phyloP scores from a whole-genome alignment of 192 early-diverging fungal species.

The Coemansia sp. region DNA sequence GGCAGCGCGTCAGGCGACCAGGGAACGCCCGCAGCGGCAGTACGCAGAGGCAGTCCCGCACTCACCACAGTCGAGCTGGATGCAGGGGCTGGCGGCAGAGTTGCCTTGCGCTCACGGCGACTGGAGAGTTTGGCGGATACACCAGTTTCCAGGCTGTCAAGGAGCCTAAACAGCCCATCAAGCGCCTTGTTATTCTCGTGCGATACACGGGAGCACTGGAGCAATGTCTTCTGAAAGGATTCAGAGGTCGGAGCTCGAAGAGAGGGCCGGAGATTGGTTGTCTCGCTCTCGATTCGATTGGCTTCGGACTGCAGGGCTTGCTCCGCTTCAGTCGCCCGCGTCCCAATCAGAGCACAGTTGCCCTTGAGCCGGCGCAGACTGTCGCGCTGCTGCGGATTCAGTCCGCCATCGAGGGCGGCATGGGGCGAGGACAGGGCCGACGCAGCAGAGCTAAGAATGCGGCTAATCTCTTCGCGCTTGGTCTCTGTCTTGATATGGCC shows the following conservation, averaged over 20 bases:
- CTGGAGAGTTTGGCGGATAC: not conserved
- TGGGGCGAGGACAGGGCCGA: slow-evolving; percentile 17
- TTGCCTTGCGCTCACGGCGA: not conserved
- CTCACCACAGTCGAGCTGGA: not conserved
- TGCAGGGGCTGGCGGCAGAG: not conserved
- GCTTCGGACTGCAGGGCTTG: slow-evolving; percentile 23
- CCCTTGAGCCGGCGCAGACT: slow-evolving; percentile 33
- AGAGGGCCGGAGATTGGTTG: slow-evolving; percentile 13
- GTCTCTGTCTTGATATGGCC: slow-evolving; percentile 33
- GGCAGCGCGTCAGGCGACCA: slow-evolving; percentile 33
- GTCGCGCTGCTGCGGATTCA: slow-evolving; percentile 47
- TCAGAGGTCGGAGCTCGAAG: slow-evolving; percentile 39
- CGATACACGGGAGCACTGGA: slow-evolving; percentile 39
- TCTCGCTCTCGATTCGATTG: slow-evolving; percentile 13
- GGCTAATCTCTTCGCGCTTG: slow-evolving; percentile 36
- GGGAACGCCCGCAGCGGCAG: slow-evolving; percentile 35
- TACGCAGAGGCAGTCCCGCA: slow-evolving; percentile 9
- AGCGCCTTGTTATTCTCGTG: slow-evolving; percentile 51
- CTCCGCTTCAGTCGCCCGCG: slow-evolving; percentile 19
- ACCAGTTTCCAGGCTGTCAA: slow-evolving; percentile 21
- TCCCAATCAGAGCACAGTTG: slow-evolving; percentile 12
- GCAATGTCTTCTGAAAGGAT: slow-evolving; percentile 50
- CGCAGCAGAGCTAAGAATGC: slow-evolving; percentile 20
- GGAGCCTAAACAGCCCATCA: slow-evolving; percentile 28
- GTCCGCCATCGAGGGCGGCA: slow-evolving; percentile 19